These are phyloP conservation scores for Entomortierella parvispora DNA, from an alignment of 192 early-diverging fungal species.

Conservation along the genomic window DNA sequence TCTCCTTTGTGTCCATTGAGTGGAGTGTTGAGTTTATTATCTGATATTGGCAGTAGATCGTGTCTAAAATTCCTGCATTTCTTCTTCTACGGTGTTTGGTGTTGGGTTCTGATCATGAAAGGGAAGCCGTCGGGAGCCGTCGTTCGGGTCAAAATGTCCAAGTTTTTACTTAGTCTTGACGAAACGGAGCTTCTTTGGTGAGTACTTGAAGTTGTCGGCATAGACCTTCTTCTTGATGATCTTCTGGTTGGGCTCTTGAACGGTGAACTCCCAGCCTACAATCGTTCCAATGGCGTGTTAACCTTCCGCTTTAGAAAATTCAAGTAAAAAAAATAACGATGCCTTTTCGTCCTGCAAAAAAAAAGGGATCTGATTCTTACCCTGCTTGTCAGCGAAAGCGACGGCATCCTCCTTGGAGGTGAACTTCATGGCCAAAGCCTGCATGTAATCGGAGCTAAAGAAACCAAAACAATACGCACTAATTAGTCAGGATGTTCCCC, in stretches of 20 bases:
- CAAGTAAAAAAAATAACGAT: neutral
- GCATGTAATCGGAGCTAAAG: conserved; percentile 81
- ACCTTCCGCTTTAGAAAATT: neutral
- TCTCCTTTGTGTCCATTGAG: conserved; percentile 7
- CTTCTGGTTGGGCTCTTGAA: conserved; percentile 90
- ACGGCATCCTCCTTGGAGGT: conserved; percentile 87
- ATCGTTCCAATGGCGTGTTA: neutral
- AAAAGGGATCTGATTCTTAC: too few species aligned
- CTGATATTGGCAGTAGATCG: too few species aligned
- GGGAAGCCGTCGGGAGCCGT: too few species aligned
- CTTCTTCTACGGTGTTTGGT: neutral
- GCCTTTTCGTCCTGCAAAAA: neutral
- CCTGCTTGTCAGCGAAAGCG: conserved; percentile 95
- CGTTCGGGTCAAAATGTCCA: too few species aligned
- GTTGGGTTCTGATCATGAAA: too few species aligned
- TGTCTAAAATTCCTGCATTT: too few species aligned
- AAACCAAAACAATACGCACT: conserved; percentile 4
- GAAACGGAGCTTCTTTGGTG: conserved; percentile 78
- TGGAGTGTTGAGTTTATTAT: too few species aligned
- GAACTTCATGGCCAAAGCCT: conserved; percentile 88
- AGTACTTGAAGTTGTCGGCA: conserved; percentile 93
- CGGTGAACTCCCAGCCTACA: conserved; percentile 85
- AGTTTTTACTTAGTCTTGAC: conserved; percentile 86
- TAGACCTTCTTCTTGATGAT: conserved; percentile 86
- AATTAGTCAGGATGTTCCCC: neutral